Conservation (phyloP, 2,329 filamentous ascomycete species). For the Epichloe coenophiala region DNA sequence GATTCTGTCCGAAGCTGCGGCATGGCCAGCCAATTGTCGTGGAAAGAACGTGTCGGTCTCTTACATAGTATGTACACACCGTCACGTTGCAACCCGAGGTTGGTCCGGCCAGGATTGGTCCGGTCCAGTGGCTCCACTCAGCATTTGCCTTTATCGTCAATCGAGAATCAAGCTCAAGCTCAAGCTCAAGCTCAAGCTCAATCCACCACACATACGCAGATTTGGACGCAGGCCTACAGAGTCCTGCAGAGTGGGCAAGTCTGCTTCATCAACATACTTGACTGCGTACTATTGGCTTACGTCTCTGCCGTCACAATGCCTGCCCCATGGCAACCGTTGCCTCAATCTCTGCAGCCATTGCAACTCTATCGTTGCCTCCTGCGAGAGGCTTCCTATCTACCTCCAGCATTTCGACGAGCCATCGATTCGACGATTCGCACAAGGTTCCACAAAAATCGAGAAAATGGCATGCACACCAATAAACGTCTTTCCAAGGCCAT, state of each 20-base stretch:
- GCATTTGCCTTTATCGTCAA: too few relatives aligned
- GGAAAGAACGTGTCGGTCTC: background rate
- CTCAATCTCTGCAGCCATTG: conserved; percentile 13
- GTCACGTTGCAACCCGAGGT: background rate
- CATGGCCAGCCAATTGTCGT: background rate
- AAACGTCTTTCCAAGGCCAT: conserved; percentile 27
- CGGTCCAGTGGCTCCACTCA: too few relatives aligned
- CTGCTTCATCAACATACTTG: background rate
- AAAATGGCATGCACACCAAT: conserved; percentile 14
- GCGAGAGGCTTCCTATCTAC: conserved; percentile 47
- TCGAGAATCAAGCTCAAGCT: too few relatives aligned
- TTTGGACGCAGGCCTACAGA: background rate
- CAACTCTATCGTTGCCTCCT: conserved; percentile 44
- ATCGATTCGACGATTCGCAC: conserved; percentile 28
- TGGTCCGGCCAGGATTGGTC: background rate
- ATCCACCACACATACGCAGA: background rate
- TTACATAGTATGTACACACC: background rate
- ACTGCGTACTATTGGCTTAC: background rate
- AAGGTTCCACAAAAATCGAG: conserved; percentile 30
- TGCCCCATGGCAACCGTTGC: conserved; percentile 13
- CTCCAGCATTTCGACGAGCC: conserved; percentile 32
- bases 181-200: too few relatives aligned
- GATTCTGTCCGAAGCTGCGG: background rate
- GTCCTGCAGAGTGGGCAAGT: background rate
- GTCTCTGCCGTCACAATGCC: conserved; percentile 13